These are phyloP conservation scores for Ceratobasidium sp. DNA, from an alignment of 1,284 basidiomycete species.

Conservation along the genomic window DNA sequence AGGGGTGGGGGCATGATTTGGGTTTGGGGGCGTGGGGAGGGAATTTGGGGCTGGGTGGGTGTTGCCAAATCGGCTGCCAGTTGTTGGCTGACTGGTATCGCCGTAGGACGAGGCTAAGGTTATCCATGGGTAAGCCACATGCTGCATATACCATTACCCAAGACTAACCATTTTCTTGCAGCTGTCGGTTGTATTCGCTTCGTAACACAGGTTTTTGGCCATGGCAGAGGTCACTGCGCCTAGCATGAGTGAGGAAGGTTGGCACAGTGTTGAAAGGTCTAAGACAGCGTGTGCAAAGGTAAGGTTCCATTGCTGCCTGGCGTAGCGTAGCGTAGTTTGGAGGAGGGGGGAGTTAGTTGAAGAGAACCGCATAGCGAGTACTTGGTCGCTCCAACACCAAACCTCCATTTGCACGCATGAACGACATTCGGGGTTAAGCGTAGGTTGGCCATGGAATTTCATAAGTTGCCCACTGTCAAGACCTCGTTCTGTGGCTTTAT, in stretches of 20 bases:
- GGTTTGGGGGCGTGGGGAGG: background rate
- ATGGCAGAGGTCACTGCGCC: background rate
- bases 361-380: too few relatives aligned
- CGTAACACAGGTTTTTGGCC: background rate
- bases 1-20: background rate
- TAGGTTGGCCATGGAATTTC: too few relatives aligned
- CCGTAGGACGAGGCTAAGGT: too few relatives aligned
- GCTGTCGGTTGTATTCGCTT: constrained; percentile 1
- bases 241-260: background rate
- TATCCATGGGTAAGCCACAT: background rate
- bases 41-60: background rate
- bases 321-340: too few relatives aligned
- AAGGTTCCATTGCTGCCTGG: background rate
- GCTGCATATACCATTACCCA: background rate
- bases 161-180: background rate
- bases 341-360: too few relatives aligned
- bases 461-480: too few relatives aligned
- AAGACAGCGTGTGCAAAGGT: background rate
- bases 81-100: background rate
- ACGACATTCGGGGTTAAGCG: too few relatives aligned
- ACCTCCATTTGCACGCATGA: too few relatives aligned
- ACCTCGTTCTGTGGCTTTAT: too few relatives aligned
- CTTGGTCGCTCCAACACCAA: too few relatives aligned
- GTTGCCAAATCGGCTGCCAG: background rate
- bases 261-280: background rate